Evolutionary conservation across 345 rosid genomes (phyloP).

Genomic region (Citrus cavaleriei): DNA sequence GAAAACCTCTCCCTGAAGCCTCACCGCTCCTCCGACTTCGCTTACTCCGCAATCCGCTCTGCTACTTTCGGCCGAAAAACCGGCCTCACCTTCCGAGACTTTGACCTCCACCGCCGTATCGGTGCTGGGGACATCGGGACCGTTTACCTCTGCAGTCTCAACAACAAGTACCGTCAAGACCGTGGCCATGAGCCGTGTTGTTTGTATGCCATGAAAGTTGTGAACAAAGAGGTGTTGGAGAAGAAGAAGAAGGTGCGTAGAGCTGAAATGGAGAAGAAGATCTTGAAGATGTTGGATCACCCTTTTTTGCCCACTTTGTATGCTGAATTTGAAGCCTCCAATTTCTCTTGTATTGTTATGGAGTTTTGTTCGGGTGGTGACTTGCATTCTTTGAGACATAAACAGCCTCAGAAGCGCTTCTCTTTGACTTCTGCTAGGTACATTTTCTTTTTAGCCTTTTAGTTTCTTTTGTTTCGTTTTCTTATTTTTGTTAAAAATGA

Average conservation of each 20-base stretch:
- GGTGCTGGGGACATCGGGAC: slow-evolving; percentile 95
- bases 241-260: slow-evolving; percentile 75
- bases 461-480: neutral
- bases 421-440: slow-evolving; percentile 76
- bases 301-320: slow-evolving; percentile 89
- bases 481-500: neutral
- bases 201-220: slow-evolving; percentile 86
- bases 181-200: slow-evolving; percentile 31
- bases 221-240: slow-evolving; percentile 64
- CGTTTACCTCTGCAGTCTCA: slow-evolving; percentile 74
- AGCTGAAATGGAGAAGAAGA: slow-evolving; percentile 79
- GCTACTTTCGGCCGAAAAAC: slow-evolving; percentile 34
- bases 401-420: slow-evolving; percentile 59
- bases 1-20: slow-evolving; percentile 58
- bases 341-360: slow-evolving; percentile 89
- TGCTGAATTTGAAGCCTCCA: slow-evolving; percentile 84
- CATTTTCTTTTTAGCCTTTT: no score
- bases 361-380: slow-evolving; percentile 96
- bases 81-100: slow-evolving; percentile 64
- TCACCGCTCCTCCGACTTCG: slow-evolving; percentile 79
- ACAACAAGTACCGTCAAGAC: neutral
- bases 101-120: slow-evolving; percentile 61
- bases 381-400: slow-evolving; percentile 74
- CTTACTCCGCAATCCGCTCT: slow-evolving; percentile 70
- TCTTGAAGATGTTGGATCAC: slow-evolving; percentile 83